Evolutionary conservation across 1,284 basidiomycete genomes (phyloP).

Genomic region (Microbotryum lychnidis-dioicae): DNA sequence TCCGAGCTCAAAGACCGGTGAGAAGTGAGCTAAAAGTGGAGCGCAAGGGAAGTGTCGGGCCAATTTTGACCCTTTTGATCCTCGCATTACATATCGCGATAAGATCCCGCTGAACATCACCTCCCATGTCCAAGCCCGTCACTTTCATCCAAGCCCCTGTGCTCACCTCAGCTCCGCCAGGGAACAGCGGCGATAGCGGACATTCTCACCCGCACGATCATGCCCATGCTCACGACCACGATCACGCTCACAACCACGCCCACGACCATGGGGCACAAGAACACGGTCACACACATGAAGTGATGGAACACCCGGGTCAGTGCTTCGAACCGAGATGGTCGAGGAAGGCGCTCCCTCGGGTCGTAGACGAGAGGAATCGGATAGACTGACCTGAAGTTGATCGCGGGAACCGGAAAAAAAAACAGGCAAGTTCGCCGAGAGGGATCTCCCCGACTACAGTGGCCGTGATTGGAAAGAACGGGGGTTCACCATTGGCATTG

Average conservation of each 20-base stretch:
- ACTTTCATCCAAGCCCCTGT: constrained; percentile 21
- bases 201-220: constrained; percentile 9
- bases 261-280: constrained; percentile 38
- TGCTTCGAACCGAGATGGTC: not conserved
- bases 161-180: constrained; percentile 1
- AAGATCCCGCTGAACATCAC: no score
- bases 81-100: no score
- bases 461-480: constrained; percentile 80
- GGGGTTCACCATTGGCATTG: constrained; percentile 94
- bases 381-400: constrained; percentile 11
- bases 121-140: not conserved
- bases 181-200: no score
- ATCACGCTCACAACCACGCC: constrained; percentile 16
- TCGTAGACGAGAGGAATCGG: constrained; percentile 1
- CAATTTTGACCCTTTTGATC: no score
- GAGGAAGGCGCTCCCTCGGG: constrained; percentile 1
- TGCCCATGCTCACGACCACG: constrained; percentile 19
- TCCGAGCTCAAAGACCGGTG: no score
- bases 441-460: constrained; percentile 83
- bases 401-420: constrained; percentile 25
- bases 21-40: no score
- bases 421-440: constrained; percentile 88
- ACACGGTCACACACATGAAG: constrained; percentile 80
- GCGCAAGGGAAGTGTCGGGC: no score
- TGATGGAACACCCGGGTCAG: constrained; percentile 70